Conservation (phyloP, 306 rosid genomes). For the Trifolium dubium region DNA sequence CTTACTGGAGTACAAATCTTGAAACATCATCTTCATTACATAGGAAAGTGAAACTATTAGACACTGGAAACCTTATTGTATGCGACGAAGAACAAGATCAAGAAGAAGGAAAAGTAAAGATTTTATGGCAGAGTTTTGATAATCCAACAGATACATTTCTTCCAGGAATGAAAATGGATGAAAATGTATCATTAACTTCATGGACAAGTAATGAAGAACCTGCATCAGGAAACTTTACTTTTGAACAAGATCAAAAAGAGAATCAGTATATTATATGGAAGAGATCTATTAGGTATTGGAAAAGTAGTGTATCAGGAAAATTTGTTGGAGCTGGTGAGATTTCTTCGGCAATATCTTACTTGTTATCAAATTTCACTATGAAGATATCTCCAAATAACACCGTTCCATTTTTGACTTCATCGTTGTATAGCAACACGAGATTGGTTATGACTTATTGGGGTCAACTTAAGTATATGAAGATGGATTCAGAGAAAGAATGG, state of each 20-base stretch:
- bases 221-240: conserved; percentile 72
- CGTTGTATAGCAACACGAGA: conserved; percentile 47
- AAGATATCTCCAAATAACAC: neutral
- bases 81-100: conserved; percentile 44
- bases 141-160: conserved; percentile 82
- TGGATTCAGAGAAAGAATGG: conserved; percentile 62
- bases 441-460: conserved; percentile 65
- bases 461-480: conserved; percentile 59
- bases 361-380: conserved; percentile 42
- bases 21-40: conserved; percentile 41
- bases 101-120: conserved; percentile 26
- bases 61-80: conserved; percentile 67
- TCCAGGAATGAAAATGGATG: conserved; percentile 79
- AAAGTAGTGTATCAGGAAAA: conserved; percentile 63
- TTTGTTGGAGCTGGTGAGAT: conserved; percentile 60
- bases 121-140: conserved; percentile 74
- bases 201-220: conserved; percentile 72
- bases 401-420: neutral
- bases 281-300: conserved; percentile 79
- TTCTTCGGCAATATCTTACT: conserved; percentile 66
- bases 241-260: conserved; percentile 60
- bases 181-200: conserved; percentile 58
- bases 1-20: conserved; percentile 62
- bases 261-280: conserved; percentile 67
- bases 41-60: conserved; percentile 56